Base-by-base conservation (phyloP, 306 rosid species). In the Coriaria nepalensis region DNA sequence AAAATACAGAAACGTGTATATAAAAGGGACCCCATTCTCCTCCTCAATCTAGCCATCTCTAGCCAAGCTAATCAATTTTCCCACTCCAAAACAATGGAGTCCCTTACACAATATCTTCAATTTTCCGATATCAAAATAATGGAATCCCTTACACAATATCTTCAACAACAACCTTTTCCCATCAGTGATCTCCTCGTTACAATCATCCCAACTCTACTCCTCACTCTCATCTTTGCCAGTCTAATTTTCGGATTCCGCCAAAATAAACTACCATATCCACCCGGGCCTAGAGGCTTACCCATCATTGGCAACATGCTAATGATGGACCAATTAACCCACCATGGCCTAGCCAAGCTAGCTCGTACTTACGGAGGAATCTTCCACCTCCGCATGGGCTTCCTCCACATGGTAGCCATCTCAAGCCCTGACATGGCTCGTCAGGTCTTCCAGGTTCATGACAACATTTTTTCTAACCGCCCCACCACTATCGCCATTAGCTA, bases 401-500 rank as follows among this genome's bases (percentile, higher is more conserved):
- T 76, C 7, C 76, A 83, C 77, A 88, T 83, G 95, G 75, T 88
- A 3, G 61, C 79, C 2, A 45, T 88, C 37, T 74, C 95, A 0
- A 65, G 58, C 62, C 53, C 95, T 0, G 80, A 81, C 0, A 32
- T 76, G 0, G 96, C 96, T 0, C 83, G 93, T 0, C 78, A 87
- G 39, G 96, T 83, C 0, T 94, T 86, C 10, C 96, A 82, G 44
- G 79, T 67, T 0, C 93, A 86, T 0, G 96, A 86, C 62, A 68
- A 72, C 68, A 70, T 78, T 45, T 87, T 80, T 64, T 80, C 94
- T 2, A 87, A 87, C 47, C 79, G 94, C 0, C 96, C 96, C 0
- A 81, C 96, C 6, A 80, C 82, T 56, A 61, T 82, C 41, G 94
- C 96, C 71, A 80, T 87, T n/a, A 72, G 67, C 55, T 87, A 83